Base-by-base conservation (phyloP, 306 rosid species). In the Fragaria ananassa region DNA sequence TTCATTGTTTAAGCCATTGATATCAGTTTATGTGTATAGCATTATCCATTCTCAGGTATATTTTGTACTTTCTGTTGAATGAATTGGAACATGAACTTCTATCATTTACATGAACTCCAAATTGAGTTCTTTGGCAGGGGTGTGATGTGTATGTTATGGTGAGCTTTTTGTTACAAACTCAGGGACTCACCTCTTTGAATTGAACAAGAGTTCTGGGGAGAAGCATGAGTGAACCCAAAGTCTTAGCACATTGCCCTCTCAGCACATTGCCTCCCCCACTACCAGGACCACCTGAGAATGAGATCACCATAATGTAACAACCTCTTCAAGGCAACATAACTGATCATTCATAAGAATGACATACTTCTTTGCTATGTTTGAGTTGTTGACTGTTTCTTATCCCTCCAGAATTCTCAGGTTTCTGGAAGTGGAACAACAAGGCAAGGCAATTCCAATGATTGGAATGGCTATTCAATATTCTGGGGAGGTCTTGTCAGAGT, bases 401-500 rank as follows among this genome's bases (percentile, higher is more conserved):
- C 57, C 56, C 80, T 72, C 54, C 78, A 90, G 89, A 87, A 78
- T 65, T 72, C 81, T 76, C 85, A 46, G 83, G 78, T 83, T 42
- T 17, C 74, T 17, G 88, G 78, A 67, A 66, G 77, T 74, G 86
- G 54, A 39, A 75, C 67, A 25, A 75, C 80, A 74, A 84, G 71
- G 78, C 46, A 82, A 63, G 74, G 72, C 35, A 34, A 39, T 69
- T 62, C 77, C 78, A 82, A 68, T 70, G 85, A 83, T 80, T 84
- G 90, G 86, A 87, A 85, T 82, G 91, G 88, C 67, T 83, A 84
- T 83, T 80, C 96, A 10, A 80, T 94, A 81, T 94, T 94, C 72
- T 94, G 98, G 95, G 97, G 96, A 68, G 98, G 97, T 63, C 97
- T 94, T 76, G 98, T 86, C 81, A 94, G 98, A 89, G 82, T 94